Base-by-base conservation (phyloP, 2,329 filamentous ascomycete genomes). In the Tolypocladium nubicola region DNA sequence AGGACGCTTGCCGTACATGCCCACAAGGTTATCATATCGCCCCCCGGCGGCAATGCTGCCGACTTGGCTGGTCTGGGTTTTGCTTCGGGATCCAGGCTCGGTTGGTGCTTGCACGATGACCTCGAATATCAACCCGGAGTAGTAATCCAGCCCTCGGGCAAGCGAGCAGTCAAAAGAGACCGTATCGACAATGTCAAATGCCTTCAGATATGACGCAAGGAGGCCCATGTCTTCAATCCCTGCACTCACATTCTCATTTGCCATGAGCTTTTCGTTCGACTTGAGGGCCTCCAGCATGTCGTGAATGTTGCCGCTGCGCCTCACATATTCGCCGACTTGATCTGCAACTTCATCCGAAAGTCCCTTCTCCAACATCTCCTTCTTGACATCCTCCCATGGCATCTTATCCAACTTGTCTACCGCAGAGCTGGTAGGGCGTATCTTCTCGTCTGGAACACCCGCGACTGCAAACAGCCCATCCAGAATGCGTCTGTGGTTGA, bases 341-440 rank as follows among this genome's bases (percentile, higher is more conserved):
- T 97, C 91, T 52, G 93, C 93, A 38, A 93, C 83, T 19, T 83
- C 85, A 30, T 78, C 77, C 47, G 84, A 82, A 1, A 97, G 79
- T 0, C 90, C 91, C 76, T 97, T 97, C 62, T 95, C 89, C 63
- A 88, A 87, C 92, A 97, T 97, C 71, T 97, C 92, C 71, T 88
- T 88, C 70, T 86, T 85, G 56, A 97, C 93, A 61, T 96, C 91
- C 39, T 81, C 82, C 93, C 92, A 97, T 1, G 91, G 87, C 67
- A 86, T 77, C 76, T 97, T 97, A 73, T 97, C 93, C 56, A 97
- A 79, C 78, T 97, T 97, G 77, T 97, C 93, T 50, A 97, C 92
- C 1, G 93, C 92, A 30, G 89, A 94, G 43, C 88, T 94, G 66
- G 97, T 97, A 35, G 88, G 84, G 57, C 93, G 84, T 63, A 96